Conservation (phyloP, 2,329 filamentous ascomycete species). For the Diaporthe citriasiana region DNA sequence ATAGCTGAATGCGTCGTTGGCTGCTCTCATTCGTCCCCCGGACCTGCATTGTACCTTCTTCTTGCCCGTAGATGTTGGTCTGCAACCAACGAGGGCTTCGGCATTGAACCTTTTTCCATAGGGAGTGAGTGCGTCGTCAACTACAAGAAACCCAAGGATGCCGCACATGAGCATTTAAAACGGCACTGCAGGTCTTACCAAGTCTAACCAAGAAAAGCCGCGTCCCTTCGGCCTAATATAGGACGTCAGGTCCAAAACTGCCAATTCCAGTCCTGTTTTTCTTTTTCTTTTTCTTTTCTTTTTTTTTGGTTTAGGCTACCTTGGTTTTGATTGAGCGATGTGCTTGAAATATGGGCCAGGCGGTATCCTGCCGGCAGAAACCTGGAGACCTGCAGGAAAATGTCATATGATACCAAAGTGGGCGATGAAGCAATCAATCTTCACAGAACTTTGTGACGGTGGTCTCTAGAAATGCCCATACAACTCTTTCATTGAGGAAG, state of each 20-base stretch:
- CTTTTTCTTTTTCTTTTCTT: too few species aligned
- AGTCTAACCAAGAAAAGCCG: not conserved
- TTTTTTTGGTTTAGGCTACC: too few species aligned
- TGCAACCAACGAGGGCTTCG: not conserved
- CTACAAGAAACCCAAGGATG: not conserved
- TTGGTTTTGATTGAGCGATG: not conserved
- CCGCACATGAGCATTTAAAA: not conserved
- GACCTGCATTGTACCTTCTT: not conserved
- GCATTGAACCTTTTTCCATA: not conserved
- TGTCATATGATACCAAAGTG: not conserved
- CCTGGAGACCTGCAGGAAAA: not conserved
- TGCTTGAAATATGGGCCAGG: not conserved
- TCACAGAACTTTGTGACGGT: not conserved
- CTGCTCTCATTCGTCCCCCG: not conserved
- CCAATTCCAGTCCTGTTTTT: not conserved
- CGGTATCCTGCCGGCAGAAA: not conserved
- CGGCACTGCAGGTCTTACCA: not conserved
- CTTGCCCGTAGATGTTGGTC: slow-evolving; percentile 9
- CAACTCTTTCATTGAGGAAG: not conserved
- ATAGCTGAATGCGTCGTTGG: not conserved
- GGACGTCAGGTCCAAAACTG: not conserved
- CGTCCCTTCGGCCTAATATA: not conserved
- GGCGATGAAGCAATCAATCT: too few species aligned
- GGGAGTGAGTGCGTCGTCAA: not conserved
- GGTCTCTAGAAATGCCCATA: not conserved